Conservation (phyloP, 192 early-diverging fungal species). For the Podila epicladia region DNA sequence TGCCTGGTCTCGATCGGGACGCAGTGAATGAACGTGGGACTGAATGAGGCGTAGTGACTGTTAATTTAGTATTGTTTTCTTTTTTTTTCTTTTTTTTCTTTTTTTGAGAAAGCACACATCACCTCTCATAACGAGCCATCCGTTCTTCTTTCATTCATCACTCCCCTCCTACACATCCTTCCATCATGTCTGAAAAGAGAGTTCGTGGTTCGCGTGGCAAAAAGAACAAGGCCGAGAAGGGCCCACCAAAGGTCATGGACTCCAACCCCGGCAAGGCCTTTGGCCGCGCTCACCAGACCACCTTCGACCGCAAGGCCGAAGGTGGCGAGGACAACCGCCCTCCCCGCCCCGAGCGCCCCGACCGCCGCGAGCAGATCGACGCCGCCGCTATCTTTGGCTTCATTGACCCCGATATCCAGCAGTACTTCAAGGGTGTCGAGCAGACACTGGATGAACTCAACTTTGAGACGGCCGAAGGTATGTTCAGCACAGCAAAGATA, state of each 20-base stretch:
- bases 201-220: constrained; percentile 51
- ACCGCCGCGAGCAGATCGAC: constrained; percentile 32
- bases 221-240: constrained; percentile 41
- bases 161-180: not conserved
- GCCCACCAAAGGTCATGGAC: constrained; percentile 1
- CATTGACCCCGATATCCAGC: constrained; percentile 60
- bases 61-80: not conserved
- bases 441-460: constrained; percentile 63
- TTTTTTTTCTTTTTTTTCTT: constrained; percentile 5
- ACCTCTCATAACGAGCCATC: not conserved
- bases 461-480: constrained; percentile 70
- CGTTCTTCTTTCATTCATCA: constrained; percentile 3
- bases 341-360: constrained; percentile 30
- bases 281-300: constrained; percentile 40
- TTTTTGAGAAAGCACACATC: not conserved
- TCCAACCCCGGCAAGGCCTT: constrained; percentile 39
- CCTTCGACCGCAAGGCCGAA: constrained; percentile 35
- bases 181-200: constrained; percentile 49
- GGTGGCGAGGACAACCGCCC: constrained; percentile 14
- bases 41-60: no score
- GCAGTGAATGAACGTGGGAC: no score
- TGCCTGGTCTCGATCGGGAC: no score
- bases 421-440: constrained; percentile 72
- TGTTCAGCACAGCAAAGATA: not conserved
- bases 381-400: constrained; percentile 59